Percentiles rank a stretch among this genome's conserved stretches.
Conservation (phyloP, 1,284 basidiomycete genomes). For the Cryptococcus wingfieldii region DNA sequence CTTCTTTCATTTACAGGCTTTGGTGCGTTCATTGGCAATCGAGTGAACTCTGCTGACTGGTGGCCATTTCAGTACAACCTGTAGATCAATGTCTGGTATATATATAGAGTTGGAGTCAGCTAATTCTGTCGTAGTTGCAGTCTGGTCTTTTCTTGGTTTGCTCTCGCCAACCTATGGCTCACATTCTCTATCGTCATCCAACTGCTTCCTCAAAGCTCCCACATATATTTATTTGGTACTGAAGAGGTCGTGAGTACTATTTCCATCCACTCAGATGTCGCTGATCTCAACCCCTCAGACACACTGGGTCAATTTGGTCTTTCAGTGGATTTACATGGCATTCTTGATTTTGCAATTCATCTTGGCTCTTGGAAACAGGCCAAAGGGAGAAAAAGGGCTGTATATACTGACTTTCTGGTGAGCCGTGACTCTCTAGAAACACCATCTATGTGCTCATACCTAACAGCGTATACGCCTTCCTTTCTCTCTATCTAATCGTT, state of each 20-base stretch:
- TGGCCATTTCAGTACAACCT: constrained; percentile 26
- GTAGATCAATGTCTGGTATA: constrained; percentile 4
- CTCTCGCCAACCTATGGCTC: constrained; percentile 88
- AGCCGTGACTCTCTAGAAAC: neutral
- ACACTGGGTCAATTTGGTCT: constrained; percentile 79
- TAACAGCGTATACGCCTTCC: constrained; percentile 69
- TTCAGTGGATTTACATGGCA: constrained; percentile 83
- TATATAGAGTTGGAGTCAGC: neutral
- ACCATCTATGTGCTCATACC: neutral
- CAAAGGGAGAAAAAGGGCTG: constrained; percentile 82
- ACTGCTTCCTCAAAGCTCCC: constrained; percentile 59
- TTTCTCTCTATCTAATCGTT: constrained; percentile 73
- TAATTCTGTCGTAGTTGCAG: constrained; percentile 64
- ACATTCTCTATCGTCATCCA: constrained; percentile 96
- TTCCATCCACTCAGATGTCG: neutral
- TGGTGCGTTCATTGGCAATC: constrained; percentile 55
- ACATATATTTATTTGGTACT: constrained; percentile 68
- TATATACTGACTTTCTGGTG: constrained; percentile 69
- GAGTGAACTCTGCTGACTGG: neutral
- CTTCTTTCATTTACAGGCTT: constrained; percentile 88
- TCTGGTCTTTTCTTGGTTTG: constrained; percentile 84
- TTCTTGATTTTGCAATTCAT: constrained; percentile 83
- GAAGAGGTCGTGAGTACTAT: constrained; percentile 55
- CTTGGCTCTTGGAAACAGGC: constrained; percentile 90
- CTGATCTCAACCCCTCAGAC: constrained; percentile 55